A percentile compares a stretch with the other conserved stretches of the same genome.
Evolutionary conservation across 306 rosid genomes (phyloP).

Genomic region (Quercus rubra): DNA sequence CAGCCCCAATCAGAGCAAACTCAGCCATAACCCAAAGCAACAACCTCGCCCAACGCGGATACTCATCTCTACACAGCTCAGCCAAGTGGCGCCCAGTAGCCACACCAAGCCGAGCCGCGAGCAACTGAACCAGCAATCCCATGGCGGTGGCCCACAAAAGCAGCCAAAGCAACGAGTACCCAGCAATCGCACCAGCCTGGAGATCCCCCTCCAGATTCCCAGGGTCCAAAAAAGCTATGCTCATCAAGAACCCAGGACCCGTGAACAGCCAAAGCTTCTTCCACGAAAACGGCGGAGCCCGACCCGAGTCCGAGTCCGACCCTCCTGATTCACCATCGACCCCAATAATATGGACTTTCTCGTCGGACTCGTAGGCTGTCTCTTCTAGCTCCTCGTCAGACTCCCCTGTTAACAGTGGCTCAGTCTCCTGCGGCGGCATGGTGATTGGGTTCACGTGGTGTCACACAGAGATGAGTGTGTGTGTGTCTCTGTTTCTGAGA

Average conservation of each 20-base stretch:
- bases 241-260: slow-evolving; percentile 95
- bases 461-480: background rate
- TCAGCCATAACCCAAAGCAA: slow-evolving; percentile 94
- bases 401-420: slow-evolving; percentile 37
- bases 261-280: slow-evolving; percentile 92
- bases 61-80: slow-evolving; percentile 90
- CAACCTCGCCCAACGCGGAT: slow-evolving; percentile 77
- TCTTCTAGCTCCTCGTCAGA: slow-evolving; percentile 37
- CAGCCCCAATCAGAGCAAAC: slow-evolving; percentile 87
- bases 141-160: slow-evolving; percentile 91
- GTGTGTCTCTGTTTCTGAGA: no score
- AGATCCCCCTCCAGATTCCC: slow-evolving; percentile 96
- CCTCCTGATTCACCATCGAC: slow-evolving; percentile 33
- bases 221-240: slow-evolving; percentile 92
- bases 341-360: slow-evolving; percentile 61
- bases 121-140: slow-evolving; percentile 83
- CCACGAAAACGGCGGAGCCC: slow-evolving; percentile 82
- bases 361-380: slow-evolving; percentile 64
- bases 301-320: background rate
- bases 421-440: slow-evolving; percentile 46
- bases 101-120: slow-evolving; percentile 89
- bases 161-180: slow-evolving; percentile 87
- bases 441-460: background rate
- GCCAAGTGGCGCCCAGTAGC: slow-evolving; percentile 93
- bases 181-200: slow-evolving; percentile 91